Evolutionary conservation across 208 protist species (phyloP), one percentile per base, ranked within the genome.

Genomic region (Tritrichomonas musculus): DNA sequence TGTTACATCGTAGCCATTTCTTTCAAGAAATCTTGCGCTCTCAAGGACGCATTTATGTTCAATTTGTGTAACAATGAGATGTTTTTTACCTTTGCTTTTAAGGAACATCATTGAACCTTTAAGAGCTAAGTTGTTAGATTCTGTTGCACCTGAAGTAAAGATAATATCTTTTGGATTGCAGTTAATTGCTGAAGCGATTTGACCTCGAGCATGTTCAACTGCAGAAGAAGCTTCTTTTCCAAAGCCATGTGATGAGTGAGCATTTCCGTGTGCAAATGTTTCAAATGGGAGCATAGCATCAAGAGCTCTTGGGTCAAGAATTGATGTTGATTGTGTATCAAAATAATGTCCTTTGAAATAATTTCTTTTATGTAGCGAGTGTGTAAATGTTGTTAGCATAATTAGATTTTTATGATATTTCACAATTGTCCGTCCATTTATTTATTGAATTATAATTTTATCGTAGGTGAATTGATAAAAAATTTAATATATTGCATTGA

Each of bases 31-130:
- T 80, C 98, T 97, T 95, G 98, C 99, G 36, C 98, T 98, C 94
- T 99, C 98, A 41, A 99, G 96, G 55, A 99, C 98, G 95, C 98
- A 99, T 95, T 99, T 99, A 97, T 99, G 98, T 96, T 99, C 98
- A 17, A 96, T 97, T 55, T 98, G 97, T 57, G 98, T 96, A 0
- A 98, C 99, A 92, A 99, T 97, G 93, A 99, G 96, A 96, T 99
- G 98, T 65, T 98, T 98, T 96, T 99, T 99, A 94, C 97, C 98
- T 2, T 95, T 95, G 49, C 95, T 93, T 93, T 99, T 72, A 13
- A 73, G 66, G 66, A 49, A 84, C 22, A 4, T 30, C 60, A 64
- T 80, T 0, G 27, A 17, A 20, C 98, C 99, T 95, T 99, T 99
- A 72, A 99, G 97, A 53, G 98, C 97, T 75, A 99, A 98, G 95